Evolutionary conservation across 306 rosid genomes (phyloP).

Genomic region (Fragaria nilgerrensis): DNA sequence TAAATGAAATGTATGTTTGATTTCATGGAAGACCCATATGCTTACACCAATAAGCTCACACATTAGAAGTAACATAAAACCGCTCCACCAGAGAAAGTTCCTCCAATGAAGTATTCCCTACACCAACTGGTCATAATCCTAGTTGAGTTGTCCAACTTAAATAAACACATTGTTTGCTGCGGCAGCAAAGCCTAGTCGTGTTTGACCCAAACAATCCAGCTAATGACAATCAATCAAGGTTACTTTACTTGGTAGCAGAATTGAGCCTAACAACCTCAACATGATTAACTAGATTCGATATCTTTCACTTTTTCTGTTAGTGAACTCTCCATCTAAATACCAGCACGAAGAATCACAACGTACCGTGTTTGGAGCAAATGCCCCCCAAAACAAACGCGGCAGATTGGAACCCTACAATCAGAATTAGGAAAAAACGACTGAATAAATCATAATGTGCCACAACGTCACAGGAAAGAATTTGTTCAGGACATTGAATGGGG

Average conservation of each 20-base stretch:
- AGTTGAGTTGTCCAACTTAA: not conserved
- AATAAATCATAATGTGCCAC: slow-evolving; percentile 8
- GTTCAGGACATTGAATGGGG: slow-evolving; percentile 8
- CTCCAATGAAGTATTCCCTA: not conserved
- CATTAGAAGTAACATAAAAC: slow-evolving; percentile 4
- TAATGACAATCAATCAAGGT: not conserved
- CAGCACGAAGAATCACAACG: slow-evolving; percentile 11
- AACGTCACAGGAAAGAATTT: not conserved
- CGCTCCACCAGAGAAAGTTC: not conserved
- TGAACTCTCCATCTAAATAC: not conserved
- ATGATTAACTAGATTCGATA: not conserved
- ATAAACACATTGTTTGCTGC: not conserved
- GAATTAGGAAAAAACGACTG: not conserved
- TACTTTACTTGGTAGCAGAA: not conserved
- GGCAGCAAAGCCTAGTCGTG: not conserved
- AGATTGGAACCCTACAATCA: slow-evolving; percentile 71
- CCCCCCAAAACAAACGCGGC: slow-evolving; percentile 90
- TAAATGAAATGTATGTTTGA: not conserved
- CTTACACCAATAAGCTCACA: no score
- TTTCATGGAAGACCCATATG: not conserved
- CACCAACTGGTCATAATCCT: not conserved
- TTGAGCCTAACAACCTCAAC: not conserved
- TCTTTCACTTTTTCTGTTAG: not conserved
- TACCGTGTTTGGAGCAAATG: slow-evolving; percentile 74
- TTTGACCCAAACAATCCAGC: not conserved